Percentiles rank a stretch among this genome's conserved stretches.
Conservation (phyloP, 1,139 yeast genomes). For the Sugiyamaella pinicola region DNA sequence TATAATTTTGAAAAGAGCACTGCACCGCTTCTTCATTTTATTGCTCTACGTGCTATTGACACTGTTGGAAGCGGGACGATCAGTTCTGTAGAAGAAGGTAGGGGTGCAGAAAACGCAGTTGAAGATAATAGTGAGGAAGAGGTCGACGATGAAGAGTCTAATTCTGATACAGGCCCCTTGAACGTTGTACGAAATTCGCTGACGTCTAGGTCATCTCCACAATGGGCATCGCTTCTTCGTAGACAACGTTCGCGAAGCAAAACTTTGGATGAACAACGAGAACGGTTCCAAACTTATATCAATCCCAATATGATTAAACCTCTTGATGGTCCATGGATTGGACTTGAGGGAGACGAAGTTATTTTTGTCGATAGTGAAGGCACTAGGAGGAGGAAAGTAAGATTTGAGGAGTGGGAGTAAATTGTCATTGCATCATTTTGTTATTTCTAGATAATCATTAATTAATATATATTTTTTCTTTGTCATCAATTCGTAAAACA, state of each 20-base stretch:
- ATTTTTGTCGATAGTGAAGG: constrained; percentile 65
- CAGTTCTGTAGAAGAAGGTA: constrained; percentile 13
- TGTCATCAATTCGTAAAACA: neutral
- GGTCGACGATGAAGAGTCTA: constrained; percentile 9
- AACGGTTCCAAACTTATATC: constrained; percentile 66
- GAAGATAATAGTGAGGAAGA: constrained; percentile 6
- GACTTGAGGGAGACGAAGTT: constrained; percentile 63
- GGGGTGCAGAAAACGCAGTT: neutral
- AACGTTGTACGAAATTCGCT: constrained; percentile 6
- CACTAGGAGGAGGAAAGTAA: constrained; percentile 49
- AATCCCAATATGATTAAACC: constrained; percentile 71
- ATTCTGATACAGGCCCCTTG: neutral
- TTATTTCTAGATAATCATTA: constrained; percentile 2
- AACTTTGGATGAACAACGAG: constrained; percentile 71
- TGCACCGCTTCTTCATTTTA: constrained; percentile 77
- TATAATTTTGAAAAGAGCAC: constrained; percentile 84
- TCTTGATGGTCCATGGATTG: constrained; percentile 82
- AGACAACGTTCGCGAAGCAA: constrained; percentile 36
- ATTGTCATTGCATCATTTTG: no score
- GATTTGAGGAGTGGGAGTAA: constrained; percentile 54
- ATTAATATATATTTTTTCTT: neutral
- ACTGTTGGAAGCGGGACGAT: constrained; percentile 31
- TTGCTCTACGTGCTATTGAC: constrained; percentile 72
- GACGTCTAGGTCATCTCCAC: constrained; percentile 6
- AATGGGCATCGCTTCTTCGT: constrained; percentile 23